Conservation (phyloP, 306 rosid species). For the Quercus agrifolia region DNA sequence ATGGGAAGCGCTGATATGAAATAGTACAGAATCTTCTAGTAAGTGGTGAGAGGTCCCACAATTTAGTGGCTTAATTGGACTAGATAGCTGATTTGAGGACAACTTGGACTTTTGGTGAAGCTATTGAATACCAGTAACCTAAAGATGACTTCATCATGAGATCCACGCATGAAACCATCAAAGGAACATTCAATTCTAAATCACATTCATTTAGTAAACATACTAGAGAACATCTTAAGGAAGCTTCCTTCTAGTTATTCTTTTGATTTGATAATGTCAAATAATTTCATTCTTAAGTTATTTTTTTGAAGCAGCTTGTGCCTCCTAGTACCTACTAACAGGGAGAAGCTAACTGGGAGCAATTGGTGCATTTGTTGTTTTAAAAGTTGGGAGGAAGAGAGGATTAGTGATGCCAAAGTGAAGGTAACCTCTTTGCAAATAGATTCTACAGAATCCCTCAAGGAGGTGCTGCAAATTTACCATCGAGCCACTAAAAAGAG, state of each 20-base stretch:
- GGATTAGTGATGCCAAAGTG: too few relatives aligned
- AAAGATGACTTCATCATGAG: slow-evolving; percentile 9
- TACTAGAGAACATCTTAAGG: not conserved
- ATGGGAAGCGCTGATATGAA: slow-evolving; percentile 35
- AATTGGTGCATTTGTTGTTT: not conserved
- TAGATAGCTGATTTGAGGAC: slow-evolving; percentile 27
- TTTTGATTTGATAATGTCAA: not conserved
- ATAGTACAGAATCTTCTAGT: slow-evolving; percentile 38
- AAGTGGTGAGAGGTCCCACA: slow-evolving; percentile 47
- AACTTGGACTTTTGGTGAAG: slow-evolving; percentile 29
- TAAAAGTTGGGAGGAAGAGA: not conserved
- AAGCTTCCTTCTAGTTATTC: not conserved
- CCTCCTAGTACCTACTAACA: too few relatives aligned
- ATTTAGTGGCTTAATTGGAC: slow-evolving; percentile 30
- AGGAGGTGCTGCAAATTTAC: not conserved
- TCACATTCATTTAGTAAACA: not conserved
- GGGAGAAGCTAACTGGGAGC: too few relatives aligned
- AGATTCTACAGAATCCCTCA: not conserved
- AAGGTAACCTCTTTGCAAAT: not conserved
- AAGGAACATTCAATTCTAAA: not conserved
- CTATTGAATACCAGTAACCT: slow-evolving; percentile 15
- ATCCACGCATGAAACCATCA: not conserved
- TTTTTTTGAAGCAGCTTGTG: too few relatives aligned
- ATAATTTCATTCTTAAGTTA: not conserved
- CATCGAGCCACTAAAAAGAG: not conserved